Base-by-base conservation (phyloP, 2,329 filamentous ascomycete species). In the Clonostachys byssicola region DNA sequence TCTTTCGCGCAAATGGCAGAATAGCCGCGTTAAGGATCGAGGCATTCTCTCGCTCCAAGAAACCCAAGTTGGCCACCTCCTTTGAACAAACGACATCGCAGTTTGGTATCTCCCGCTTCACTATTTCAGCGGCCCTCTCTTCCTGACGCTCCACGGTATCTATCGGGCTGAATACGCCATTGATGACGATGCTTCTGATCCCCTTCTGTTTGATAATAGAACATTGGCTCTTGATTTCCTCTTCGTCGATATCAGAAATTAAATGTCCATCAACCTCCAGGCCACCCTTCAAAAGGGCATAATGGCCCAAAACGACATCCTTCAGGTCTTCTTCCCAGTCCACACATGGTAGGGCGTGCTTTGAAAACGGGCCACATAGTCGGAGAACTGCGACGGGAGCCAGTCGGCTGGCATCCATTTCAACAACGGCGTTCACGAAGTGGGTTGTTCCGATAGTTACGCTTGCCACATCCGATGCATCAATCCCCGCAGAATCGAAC, bases 1-100 rank as follows among this genome's bases (percentile, higher is more conserved):
- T 84, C 51, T 70, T 69, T 14, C 72, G 68, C 0, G 80, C 81
- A 55, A 83, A 83, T 1, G 69, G 58, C 12, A 84, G 64, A 34
- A 86, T 81, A 3, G 80, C 74, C 0, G 81, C 82, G 52, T 86
- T 86, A 17, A 86, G 64, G 16, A 86, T 81, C 3, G 79, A 75
- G 1, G 82, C 81, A 54, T 86, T 86, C 59, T 86, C 83, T 36
- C 83, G 70, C 61, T 84, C 81, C 8, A 84, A 62, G 46, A 82
- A 80, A 38, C 66, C 77, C 12, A 77, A 60, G 51, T 72, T 79
- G 13, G 75, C 77, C 3, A 80, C 73, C 13, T 77, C 72, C 44
- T 72, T 72, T 10, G 75, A 77, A 44, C 69, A 68, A 4, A 80
- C 73, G 4, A 81, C 66, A 45, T 77, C 67, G 43, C 60, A 64